Conservation (phyloP, 73 alveolate genomes). For the Symbiodinium natans region DNA sequence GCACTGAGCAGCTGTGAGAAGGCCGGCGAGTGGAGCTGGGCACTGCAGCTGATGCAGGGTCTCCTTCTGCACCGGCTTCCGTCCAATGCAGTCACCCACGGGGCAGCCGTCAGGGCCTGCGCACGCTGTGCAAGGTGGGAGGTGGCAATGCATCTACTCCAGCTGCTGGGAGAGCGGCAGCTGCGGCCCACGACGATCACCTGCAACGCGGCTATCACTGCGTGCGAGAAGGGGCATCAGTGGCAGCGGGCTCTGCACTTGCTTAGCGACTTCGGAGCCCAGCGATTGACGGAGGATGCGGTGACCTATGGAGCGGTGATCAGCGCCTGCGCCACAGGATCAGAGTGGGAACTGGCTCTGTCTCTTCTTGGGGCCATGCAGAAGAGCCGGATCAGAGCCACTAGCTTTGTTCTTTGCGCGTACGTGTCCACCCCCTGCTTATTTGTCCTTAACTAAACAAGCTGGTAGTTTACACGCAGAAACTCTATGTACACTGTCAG, state of each 20-base stretch:
- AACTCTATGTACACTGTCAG: too few species aligned
- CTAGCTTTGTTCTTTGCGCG: neutral
- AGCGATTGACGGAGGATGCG: neutral
- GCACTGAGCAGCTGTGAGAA: neutral
- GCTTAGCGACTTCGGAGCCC: neutral
- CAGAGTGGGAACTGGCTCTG: neutral
- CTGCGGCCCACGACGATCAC: neutral
- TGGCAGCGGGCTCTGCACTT: neutral
- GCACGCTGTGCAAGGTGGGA: neutral
- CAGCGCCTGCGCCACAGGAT: neutral
- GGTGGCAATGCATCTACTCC: neutral
- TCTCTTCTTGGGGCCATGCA: neutral
- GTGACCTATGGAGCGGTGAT: neutral
- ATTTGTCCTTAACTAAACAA: too few species aligned
- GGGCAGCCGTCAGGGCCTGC: slow-evolving; percentile 7
- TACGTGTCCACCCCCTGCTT: too few species aligned
- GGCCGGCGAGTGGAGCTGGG: neutral
- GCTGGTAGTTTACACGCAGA: too few species aligned
- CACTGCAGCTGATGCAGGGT: neutral
- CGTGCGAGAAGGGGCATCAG: neutral
- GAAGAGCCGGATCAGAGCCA: neutral
- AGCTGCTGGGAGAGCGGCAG: neutral
- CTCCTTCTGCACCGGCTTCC: neutral
- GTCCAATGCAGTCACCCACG: neutral
- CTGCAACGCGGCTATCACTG: neutral